A percentile compares a stretch with the other conserved stretches of the same genome.
These are phyloP conservation scores for Rhodofomes roseus DNA, from an alignment of 1,284 basidiomycete genomes.

Conservation along the genomic window DNA sequence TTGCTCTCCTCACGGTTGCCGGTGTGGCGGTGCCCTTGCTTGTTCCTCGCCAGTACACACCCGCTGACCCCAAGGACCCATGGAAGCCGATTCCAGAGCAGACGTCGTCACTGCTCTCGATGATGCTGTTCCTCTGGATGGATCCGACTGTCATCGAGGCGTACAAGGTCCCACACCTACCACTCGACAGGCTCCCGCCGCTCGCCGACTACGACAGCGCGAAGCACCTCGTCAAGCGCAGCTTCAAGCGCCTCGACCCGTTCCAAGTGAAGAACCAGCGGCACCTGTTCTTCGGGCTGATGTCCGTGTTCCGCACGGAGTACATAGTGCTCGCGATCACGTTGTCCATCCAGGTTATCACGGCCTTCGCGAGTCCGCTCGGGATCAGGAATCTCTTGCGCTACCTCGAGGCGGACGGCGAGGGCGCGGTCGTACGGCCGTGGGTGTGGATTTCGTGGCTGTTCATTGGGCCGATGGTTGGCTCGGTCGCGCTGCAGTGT, in stretches of 20 bases:
- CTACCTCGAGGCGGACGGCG: slow-evolving; percentile 39
- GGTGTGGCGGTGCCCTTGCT: slow-evolving; percentile 42
- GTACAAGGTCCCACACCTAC: slow-evolving; percentile 22
- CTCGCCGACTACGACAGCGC: slow-evolving; percentile 44
- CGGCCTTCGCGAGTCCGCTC: slow-evolving; percentile 33
- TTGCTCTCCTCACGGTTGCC: slow-evolving; percentile 37
- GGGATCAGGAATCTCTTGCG: slow-evolving; percentile 34
- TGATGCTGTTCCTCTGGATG: slow-evolving; percentile 58
- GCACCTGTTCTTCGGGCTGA: slow-evolving; percentile 28
- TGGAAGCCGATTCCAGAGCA: slow-evolving; percentile 59
- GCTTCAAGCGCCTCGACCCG: slow-evolving; percentile 24
- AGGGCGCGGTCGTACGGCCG: slow-evolving; percentile 34
- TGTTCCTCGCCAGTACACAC: slow-evolving; percentile 42
- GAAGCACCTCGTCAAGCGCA: slow-evolving; percentile 33
- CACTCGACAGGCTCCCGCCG: slow-evolving; percentile 34
- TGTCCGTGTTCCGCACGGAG: slow-evolving; percentile 20
- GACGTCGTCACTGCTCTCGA: slow-evolving; percentile 54
- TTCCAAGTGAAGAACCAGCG: slow-evolving; percentile 12
- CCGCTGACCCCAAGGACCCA: slow-evolving; percentile 39
- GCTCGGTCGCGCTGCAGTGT: slow-evolving; percentile 35
- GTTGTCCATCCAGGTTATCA: slow-evolving; percentile 13
- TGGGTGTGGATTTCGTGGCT: slow-evolving; percentile 61
- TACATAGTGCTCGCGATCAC: slow-evolving; percentile 12
- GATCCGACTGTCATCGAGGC: slow-evolving; percentile 29
- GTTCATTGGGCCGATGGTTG: slow-evolving; percentile 49